A percentile compares a stretch with the other conserved stretches of the same genome.
phyloP scores from a whole-genome alignment of 305 asterid genomes.

The Fraxinus albicans region DNA sequence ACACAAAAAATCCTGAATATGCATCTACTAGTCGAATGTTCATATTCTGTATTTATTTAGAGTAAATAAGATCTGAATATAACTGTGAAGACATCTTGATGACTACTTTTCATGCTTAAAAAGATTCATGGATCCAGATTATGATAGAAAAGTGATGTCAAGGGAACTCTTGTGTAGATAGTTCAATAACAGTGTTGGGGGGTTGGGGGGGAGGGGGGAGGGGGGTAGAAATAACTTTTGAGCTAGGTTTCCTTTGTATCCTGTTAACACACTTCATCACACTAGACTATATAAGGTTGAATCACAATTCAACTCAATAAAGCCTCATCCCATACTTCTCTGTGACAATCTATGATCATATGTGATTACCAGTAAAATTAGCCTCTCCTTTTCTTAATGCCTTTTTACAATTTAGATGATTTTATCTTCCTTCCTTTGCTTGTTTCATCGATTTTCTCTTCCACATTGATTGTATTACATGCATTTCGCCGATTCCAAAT shows the following conservation, averaged over 20 bases:
- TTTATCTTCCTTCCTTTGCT: background rate
- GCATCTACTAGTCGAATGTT: background rate
- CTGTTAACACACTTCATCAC: background rate
- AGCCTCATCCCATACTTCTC: background rate
- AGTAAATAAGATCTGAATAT: too few species aligned
- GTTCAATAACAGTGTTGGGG: background rate
- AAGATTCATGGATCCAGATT: background rate
- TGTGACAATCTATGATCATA: background rate
- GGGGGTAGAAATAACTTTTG: background rate
- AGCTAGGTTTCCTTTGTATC: background rate
- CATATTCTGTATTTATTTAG: too few species aligned
- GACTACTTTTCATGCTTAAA: background rate
- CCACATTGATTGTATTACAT: background rate
- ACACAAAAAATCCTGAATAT: background rate
- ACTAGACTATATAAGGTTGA: background rate
- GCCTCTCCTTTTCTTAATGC: background rate
- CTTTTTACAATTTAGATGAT: background rate
- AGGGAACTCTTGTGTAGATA: background rate
- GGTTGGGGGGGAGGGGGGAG: too few species aligned
- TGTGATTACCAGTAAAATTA: background rate
- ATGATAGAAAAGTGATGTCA: background rate
- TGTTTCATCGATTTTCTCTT: background rate
- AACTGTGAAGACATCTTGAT: too few species aligned
- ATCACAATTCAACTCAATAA: background rate
- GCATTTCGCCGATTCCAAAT: background rate